A percentile compares a stretch with the other conserved stretches of the same genome.
These are phyloP conservation scores for Dendrocalamus sinicus DNA, from an alignment of 176 grass and related monocot genomes.

Conservation along the genomic window DNA sequence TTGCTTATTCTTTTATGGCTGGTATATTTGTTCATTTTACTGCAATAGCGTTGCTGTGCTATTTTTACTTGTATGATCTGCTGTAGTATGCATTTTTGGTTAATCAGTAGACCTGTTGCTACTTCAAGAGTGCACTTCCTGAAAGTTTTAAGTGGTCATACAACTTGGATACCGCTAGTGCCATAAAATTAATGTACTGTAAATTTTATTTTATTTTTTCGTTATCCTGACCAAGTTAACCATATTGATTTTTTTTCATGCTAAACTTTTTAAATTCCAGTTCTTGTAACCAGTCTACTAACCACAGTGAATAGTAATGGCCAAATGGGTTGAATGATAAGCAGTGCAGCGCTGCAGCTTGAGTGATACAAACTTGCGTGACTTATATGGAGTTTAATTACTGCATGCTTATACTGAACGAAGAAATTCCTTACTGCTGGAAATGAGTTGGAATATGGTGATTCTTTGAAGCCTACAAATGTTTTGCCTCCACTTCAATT, in stretches of 20 bases:
- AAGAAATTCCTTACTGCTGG: neutral
- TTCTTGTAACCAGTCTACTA: neutral
- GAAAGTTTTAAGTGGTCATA: neutral
- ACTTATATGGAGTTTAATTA: neutral
- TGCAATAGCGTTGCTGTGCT: neutral
- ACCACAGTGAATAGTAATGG: neutral
- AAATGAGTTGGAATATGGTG: neutral
- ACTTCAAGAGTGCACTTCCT: constrained; percentile 1
- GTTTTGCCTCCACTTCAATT: neutral
- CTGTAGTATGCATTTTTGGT: neutral
- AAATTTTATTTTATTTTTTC: neutral
- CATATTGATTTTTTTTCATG: neutral
- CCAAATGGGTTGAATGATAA: neutral
- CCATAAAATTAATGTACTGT: neutral
- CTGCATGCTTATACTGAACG: neutral
- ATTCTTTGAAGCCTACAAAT: neutral
- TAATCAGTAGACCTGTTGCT: constrained; percentile 14
- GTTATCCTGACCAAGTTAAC: neutral
- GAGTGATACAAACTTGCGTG: neutral
- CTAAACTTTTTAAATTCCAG: neutral
- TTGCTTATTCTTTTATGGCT: neutral
- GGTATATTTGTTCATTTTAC: constrained; percentile 12
- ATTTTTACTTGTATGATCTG: constrained; percentile 26
- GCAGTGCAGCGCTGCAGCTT: neutral
- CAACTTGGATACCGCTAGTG: neutral